Percentiles rank a stretch among this genome's conserved stretches.
These are phyloP conservation scores for Aspergillus nomiae DNA, from an alignment of 2,329 filamentous ascomycete species.

Conservation along the genomic window DNA sequence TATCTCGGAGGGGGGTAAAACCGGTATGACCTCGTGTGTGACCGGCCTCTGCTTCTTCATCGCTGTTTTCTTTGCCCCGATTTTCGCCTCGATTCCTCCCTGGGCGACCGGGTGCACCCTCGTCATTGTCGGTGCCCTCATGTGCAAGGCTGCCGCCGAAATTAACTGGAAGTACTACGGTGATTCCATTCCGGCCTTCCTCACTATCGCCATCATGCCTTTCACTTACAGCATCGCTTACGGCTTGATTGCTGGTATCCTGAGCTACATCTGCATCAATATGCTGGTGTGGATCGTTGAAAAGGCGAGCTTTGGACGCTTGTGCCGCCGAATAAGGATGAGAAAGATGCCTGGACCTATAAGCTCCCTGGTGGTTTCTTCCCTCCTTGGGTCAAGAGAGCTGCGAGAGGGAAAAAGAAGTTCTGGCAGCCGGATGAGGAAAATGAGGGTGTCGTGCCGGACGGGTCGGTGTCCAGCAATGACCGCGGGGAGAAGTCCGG, in stretches of 20 bases:
- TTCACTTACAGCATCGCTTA: conserved; percentile 90
- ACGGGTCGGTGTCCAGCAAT: conserved; percentile 16
- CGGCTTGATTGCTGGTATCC: conserved; percentile 78
- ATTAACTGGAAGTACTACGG: conserved; percentile 90
- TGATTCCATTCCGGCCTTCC: conserved; percentile 80
- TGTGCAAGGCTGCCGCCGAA: conserved; percentile 74
- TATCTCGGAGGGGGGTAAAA: conserved; percentile 83
- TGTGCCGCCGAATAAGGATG: conserved; percentile 71
- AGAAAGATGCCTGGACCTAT: conserved; percentile 81
- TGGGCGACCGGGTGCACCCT: conserved; percentile 91
- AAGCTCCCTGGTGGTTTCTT: conserved; percentile 73
- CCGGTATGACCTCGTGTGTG: conserved; percentile 77
- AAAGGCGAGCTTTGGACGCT: conserved; percentile 68
- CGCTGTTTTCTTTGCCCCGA: conserved; percentile 84
- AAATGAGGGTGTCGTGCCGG: conserved; percentile 15
- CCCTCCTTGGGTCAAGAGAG: conserved; percentile 71
- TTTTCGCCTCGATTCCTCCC: conserved; percentile 84
- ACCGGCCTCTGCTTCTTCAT: conserved; percentile 84
- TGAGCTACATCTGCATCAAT: conserved; percentile 77
- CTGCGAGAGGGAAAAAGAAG: conserved; percentile 67
- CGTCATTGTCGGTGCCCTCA: conserved; percentile 83
- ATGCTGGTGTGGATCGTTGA: conserved; percentile 69
- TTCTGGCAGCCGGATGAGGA: conserved; percentile 62
- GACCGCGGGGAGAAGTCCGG: conserved; percentile 19
- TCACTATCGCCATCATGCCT: conserved; percentile 83